Base-by-base conservation (phyloP, 306 rosid genomes). In the Sophora flavescens region DNA sequence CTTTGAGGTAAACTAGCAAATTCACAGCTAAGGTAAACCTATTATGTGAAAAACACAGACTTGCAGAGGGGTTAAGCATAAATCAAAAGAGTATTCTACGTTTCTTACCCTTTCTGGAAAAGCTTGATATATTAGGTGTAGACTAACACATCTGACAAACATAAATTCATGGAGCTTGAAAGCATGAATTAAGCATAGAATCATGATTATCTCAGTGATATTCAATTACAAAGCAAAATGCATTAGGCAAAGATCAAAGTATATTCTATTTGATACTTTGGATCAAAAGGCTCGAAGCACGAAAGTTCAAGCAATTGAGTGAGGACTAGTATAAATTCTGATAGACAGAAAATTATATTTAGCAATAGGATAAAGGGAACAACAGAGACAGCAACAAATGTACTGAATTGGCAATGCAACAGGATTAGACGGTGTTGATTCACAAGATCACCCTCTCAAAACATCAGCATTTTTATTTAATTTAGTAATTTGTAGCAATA, bases 11-110 rank as follows among this genome's bases (percentile, higher is more conserved):
- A 66, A 67, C 6, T 32, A 61, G 48, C 47, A 77, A 42, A 60
- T 60, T 70, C 74, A 44, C 56, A 63, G 82, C 70, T 74, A 4
- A 58, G 8, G 60, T 12, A 77, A 72, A 22, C 39, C 65, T 58
- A 54, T 14, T 54, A 51, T 52, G 47, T 57, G 4, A 32, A 16
- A 35, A 72, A 36, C 35, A 61, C 14, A 8, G 8, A 14, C 51
- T 42, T 68, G 56, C 7, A 13, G 9, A 58, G 70, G 63, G 15
- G 67, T 48, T 17, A 66, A 52, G 58, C 66, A 76, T 39, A 28
- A 6, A 52, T 76, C 14, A 76, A 68, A 41, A 77, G 41, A 53
- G 51, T 45, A 15, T 8, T 51, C 56, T 57, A 56, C 52, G 32
- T 60, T 9, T 58, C 22, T 22, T 8, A 8, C 26, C 32, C 70